phyloP scores from a whole-genome alignment of 2,329 filamentous ascomycete genomes.

The Stylonectria norvegica region DNA sequence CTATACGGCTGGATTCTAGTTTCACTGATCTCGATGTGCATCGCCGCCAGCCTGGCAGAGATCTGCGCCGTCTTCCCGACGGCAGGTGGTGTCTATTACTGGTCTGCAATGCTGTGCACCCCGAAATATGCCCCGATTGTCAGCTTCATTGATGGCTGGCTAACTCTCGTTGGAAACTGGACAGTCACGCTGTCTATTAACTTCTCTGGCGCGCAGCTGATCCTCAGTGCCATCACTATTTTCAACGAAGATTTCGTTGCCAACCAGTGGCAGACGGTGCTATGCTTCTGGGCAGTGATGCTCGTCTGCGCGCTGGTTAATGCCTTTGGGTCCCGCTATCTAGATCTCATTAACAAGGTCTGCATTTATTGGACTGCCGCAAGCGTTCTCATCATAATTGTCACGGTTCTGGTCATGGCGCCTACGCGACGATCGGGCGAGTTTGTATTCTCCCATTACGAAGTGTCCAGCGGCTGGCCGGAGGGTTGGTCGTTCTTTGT shows the following conservation, averaged over 20 bases:
- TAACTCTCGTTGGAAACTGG: conserved; percentile 69
- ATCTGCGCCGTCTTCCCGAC: conserved; percentile 65
- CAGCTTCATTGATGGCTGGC: conserved; percentile 72
- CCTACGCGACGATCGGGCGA: conserved; percentile 60
- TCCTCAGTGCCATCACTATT: conserved; percentile 65
- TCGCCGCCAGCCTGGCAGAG: conserved; percentile 69
- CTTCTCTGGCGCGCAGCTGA: conserved; percentile 66
- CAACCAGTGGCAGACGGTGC: conserved; percentile 68
- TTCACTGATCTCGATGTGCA: conserved; percentile 67
- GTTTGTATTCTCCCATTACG: conserved; percentile 66
- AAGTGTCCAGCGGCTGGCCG: conserved; percentile 68
- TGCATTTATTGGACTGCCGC: conserved; percentile 71
- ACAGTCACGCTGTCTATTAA: conserved; percentile 67
- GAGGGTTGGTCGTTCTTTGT: conserved; percentile 59
- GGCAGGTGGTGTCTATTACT: conserved; percentile 67
- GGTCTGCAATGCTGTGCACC: conserved; percentile 65
- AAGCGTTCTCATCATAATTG: conserved; percentile 67
- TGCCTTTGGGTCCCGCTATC: conserved; percentile 54
- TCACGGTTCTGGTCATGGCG: conserved; percentile 64
- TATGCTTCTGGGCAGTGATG: conserved; percentile 69
- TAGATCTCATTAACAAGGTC: conserved; percentile 66
- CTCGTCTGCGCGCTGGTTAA: conserved; percentile 64
- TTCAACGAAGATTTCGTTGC: conserved; percentile 58
- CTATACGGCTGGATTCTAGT: conserved; percentile 67
- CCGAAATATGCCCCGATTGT: conserved; percentile 59